A percentile compares a stretch with the other conserved stretches of the same genome.
phyloP scores from a whole-genome alignment of 2,329 filamentous ascomycete genomes.

The Alternaria arbusti region DNA sequence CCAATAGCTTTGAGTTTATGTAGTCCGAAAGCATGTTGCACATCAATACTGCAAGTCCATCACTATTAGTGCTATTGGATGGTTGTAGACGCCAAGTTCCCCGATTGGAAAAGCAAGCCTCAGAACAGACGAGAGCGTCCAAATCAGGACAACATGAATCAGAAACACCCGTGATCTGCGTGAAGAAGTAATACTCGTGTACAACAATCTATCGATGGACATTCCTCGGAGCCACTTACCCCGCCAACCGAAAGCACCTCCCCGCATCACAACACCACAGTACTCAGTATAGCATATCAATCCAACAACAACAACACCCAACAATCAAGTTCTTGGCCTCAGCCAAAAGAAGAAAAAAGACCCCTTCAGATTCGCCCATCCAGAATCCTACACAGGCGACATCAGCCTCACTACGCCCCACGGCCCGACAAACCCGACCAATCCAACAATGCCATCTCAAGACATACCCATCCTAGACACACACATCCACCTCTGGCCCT shows the following conservation, averaged over 20 bases:
- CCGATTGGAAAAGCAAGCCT: neutral
- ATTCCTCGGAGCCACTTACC: slow-evolving; percentile 6
- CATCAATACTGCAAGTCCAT: neutral
- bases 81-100: neutral
- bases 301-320: neutral
- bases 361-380: neutral
- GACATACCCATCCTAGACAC: slow-evolving; percentile 73
- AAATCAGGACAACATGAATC: neutral
- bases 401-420: neutral
- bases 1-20: neutral
- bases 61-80: neutral
- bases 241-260: slow-evolving; percentile 5
- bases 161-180: neutral
- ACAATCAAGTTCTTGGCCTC: neutral
- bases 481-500: slow-evolving; percentile 88
- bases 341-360: neutral
- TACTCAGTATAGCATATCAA: neutral
- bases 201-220: neutral
- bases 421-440: neutral
- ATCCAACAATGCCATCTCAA: slow-evolving; percentile 28
- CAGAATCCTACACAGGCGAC: neutral
- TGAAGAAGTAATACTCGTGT: neutral
- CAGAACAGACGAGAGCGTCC: neutral
- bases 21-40: neutral
- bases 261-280: neutral